Evolutionary conservation across 176 grass and related monocot species (phyloP), one percentile per base, ranked within the genome.

Genomic region (Carex scoparia): DNA sequence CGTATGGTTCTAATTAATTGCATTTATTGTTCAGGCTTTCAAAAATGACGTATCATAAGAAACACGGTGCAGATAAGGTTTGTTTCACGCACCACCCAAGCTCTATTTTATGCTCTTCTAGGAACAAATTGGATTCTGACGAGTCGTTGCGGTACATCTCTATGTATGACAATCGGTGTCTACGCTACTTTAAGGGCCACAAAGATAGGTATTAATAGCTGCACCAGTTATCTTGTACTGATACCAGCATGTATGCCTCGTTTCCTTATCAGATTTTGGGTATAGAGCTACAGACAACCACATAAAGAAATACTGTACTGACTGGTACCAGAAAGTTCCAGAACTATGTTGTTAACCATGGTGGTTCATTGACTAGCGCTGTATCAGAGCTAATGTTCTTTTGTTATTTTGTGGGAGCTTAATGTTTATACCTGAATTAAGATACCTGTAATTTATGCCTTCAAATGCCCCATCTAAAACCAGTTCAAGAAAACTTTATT

Each of bases 11-110:
- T 42, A 69, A n/a, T 38, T 53, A 6, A 80, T 16, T 87, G 80
- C 84, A 71, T 32, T 84, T 42, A 54, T 76, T 83, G 8, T 86
- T 80, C 81, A 99, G 96, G 85, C 86, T 94, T 63, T 68, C 89
- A 79, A 99, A 99, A 90, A 95, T 88, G 61, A 99, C 96, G 81
- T 94, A 95, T 89, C 96, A 99, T 84, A 99, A 90, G 79, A 99
- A 94, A 70, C 96, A 99, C 68, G 96, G 96, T 68, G 90, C 91
- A 87, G 96, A 94, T 56, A 91, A 72, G 82, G 70, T 95, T 63
- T 95, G 96, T 87, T 99, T 99, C 81, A 99, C 87, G 35, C 96
- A 99, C 82, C 96, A 99, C 81, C 93, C 96, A 1, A 99, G 85
- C 85, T 99, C 93, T 75, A 94, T 99, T 71, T 91, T 99, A 64